A percentile compares a stretch with the other conserved stretches of the same genome.
phyloP scores from a whole-genome alignment of 371 early-diverging fungal genomes.

The Thermomucor indicae-seudaticae region DNA sequence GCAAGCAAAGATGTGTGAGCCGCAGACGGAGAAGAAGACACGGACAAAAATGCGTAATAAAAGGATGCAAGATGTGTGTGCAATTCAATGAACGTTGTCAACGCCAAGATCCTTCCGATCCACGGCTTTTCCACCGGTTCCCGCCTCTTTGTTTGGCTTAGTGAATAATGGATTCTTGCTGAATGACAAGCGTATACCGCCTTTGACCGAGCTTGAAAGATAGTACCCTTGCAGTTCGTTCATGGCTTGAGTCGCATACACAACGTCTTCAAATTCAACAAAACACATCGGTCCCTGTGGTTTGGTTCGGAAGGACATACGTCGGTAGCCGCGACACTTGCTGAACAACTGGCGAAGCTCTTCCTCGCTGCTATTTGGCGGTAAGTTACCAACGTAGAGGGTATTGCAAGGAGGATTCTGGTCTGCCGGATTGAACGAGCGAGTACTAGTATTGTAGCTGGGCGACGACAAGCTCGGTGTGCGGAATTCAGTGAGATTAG shows the following conservation, averaged over 20 bases:
- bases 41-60: too few relatives aligned
- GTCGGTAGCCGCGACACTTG: constrained; percentile 70
- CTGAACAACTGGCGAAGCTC: constrained; percentile 77
- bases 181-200: constrained; percentile 84
- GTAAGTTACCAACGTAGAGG: constrained; percentile 86
- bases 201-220: constrained; percentile 75
- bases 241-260: constrained; percentile 78
- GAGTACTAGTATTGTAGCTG: constrained; percentile 20
- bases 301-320: constrained; percentile 78
- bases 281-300: constrained; percentile 84
- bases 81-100: too few relatives aligned
- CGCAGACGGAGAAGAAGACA: too few relatives aligned
- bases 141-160: constrained; percentile 14
- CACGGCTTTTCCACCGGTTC: not conserved
- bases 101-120: too few relatives aligned
- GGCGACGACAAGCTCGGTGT: constrained; percentile 15
- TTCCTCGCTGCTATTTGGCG: constrained; percentile 72
- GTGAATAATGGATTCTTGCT: constrained; percentile 83
- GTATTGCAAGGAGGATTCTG: constrained; percentile 94
- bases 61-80: too few relatives aligned
- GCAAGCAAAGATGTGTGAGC: too few relatives aligned
- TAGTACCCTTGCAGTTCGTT: constrained; percentile 66
- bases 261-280: constrained; percentile 83
- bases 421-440: constrained; percentile 58
- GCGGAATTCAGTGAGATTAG: constrained; percentile 11